Evolutionary conservation across 371 early-diverging fungal genomes (phyloP), one percentile per base, ranked within the genome.

Genomic region (Encephalitozoon romaleae): DNA sequence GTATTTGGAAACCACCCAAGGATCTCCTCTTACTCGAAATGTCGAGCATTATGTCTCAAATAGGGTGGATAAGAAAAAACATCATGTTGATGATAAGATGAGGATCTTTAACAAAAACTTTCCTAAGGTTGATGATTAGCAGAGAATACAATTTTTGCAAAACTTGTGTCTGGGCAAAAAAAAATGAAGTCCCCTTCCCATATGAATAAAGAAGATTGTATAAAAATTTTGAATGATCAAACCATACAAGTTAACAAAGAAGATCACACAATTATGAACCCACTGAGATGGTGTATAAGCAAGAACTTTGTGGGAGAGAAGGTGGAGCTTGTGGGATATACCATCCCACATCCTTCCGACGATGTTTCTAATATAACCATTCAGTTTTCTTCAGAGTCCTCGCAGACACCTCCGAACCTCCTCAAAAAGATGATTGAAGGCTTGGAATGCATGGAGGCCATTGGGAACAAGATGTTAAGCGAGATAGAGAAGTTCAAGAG

Each of bases 271-370:
- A 30, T 82, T 9, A 74, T 82, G 67, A 82, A 82, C 53, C 54
- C 72, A 3, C 18, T 82, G 11, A 73, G 64, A 42, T 73, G 72
- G 32, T 63, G 68, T 3, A 72, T 80, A 59, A n/a, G 47, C 1
- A 69, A 66, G 28, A 69, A 74, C 23, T 77, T 54, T 41, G 2
- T 26, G 0, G 43, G 91, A 80, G 88, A 90, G 9, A 86, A 90
- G 32, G 94, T 97, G 42, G 91, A 91, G 47, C 95, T 94, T 78
- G 94, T 94, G 82, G 96, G 95, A 52, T 98, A 98, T 86, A 91
- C 95, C 26, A 90, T 97, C 69, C 98, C 99, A n/a, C 99, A 98
- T 84, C 99, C 99, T 45, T 93, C 95, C 34, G 96, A 95, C 84
- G 88, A 89, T 73, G 90, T 90, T 79, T 89, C 93, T 74, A 89